phyloP scores from a whole-genome alignment of 306 rosid species.

The Pyrus communis region DNA sequence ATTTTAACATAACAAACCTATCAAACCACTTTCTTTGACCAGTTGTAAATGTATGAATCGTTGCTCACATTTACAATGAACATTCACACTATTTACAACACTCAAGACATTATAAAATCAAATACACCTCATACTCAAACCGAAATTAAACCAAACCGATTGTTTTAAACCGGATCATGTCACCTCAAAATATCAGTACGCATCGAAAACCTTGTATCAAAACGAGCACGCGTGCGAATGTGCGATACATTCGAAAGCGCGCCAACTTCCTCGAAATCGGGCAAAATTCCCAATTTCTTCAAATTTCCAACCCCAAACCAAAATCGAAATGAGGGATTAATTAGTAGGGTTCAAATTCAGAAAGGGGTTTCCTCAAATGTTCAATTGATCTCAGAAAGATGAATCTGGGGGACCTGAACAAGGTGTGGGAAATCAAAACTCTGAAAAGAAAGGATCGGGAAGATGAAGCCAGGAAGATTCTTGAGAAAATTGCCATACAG shows the following conservation, averaged over 20 bases:
- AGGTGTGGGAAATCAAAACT: constrained; percentile 83
- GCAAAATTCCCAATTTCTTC: background rate
- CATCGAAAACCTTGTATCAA: too few species aligned
- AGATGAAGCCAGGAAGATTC: constrained; percentile 63
- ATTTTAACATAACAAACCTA: too few species aligned
- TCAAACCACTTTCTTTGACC: too few species aligned
- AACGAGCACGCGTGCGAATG: background rate
- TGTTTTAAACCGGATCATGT: too few species aligned
- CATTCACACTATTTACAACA: too few species aligned
- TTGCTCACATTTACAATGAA: too few species aligned
- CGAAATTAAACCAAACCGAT: too few species aligned
- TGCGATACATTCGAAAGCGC: background rate
- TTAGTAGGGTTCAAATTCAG: background rate
- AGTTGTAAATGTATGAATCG: too few species aligned
- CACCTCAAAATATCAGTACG: too few species aligned
- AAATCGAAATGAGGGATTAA: background rate
- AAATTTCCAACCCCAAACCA: background rate
- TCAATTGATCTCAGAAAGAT: constrained; percentile 16
- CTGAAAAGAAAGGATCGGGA: constrained; percentile 50
- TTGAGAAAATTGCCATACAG: constrained; percentile 81
- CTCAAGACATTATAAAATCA: too few species aligned
- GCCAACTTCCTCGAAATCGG: background rate
- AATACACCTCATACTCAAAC: too few species aligned
- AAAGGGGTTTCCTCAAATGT: background rate
- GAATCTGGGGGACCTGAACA: constrained; percentile 65